Evolutionary conservation across 129 eudicot species (phyloP).

Genomic region (Centrapalus pauciflorus): DNA sequence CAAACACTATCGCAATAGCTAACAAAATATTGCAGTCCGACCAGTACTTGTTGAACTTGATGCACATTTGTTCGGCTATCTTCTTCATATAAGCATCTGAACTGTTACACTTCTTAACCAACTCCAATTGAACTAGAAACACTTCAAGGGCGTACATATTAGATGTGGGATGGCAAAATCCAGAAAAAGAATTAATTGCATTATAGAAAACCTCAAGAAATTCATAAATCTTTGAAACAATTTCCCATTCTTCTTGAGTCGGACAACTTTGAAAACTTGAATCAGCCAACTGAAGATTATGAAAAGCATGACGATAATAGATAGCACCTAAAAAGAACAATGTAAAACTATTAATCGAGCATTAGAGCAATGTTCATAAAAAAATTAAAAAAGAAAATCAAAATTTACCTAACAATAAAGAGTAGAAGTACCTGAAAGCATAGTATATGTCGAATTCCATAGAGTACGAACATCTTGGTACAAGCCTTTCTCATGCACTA

Average conservation of each 20-base stretch:
- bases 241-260: background rate
- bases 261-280: slow-evolving; percentile 3
- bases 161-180: background rate
- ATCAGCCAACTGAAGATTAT: background rate
- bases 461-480: slow-evolving; percentile 12
- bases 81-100: background rate
- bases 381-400: too few species aligned
- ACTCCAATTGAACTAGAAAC: background rate
- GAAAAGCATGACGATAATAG: background rate
- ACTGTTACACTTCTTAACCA: background rate
- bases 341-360: too few species aligned
- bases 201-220: background rate
- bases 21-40: background rate
- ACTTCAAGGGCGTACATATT: background rate
- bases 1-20: too few species aligned
- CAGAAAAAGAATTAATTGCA: background rate
- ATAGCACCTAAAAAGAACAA: too few species aligned
- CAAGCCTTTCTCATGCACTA: background rate
- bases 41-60: background rate
- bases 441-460: background rate
- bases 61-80: background rate
- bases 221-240: background rate
- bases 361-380: too few species aligned
- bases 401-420: too few species aligned
- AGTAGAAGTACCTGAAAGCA: background rate